These are phyloP conservation scores for Elaphomyces granulatus DNA, from an alignment of 495 filamentous ascomycete genomes.

Conservation along the genomic window DNA sequence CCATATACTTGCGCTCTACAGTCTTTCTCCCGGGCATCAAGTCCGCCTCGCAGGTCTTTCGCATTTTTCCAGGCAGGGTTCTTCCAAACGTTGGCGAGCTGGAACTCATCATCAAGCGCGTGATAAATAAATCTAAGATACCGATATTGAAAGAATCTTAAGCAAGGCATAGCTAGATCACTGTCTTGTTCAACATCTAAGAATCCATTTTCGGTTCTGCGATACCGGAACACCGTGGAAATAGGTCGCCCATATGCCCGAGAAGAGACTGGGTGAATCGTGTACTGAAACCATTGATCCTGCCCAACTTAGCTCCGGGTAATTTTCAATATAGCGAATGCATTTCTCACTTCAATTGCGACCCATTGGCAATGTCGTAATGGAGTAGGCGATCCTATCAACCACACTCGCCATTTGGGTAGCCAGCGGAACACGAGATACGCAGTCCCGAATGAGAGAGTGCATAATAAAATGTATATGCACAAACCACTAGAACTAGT, in stretches of 20 bases:
- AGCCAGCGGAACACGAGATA: constrained; percentile 85
- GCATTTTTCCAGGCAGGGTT: constrained; percentile 78
- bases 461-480: constrained; percentile 53
- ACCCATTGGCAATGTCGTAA: constrained; percentile 75
- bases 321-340: constrained; percentile 1
- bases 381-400: constrained; percentile 53
- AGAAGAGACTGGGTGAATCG: constrained; percentile 48
- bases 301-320: constrained; percentile 13
- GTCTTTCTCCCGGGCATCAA: constrained; percentile 81
- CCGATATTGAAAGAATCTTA: constrained; percentile 75
- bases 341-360: constrained; percentile 59
- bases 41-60: constrained; percentile 58
- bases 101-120: constrained; percentile 73
- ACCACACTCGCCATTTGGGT: constrained; percentile 65
- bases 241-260: constrained; percentile 64
- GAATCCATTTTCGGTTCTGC: constrained; percentile 35
- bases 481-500: constrained; percentile 54
- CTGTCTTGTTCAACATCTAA: constrained; percentile 62
- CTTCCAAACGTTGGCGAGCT: constrained; percentile 78
- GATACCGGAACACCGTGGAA: constrained; percentile 71
- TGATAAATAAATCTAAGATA: constrained; percentile 91
- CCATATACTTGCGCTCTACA: constrained; percentile 78
- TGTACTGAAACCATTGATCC: constrained; percentile 94
- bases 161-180: constrained; percentile 58
- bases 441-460: constrained; percentile 56